Percentiles rank a stretch among this genome's conserved stretches.
Evolutionary conservation across 1,139 yeast species (phyloP).

Genomic region (Suhomyces bokatorum): DNA sequence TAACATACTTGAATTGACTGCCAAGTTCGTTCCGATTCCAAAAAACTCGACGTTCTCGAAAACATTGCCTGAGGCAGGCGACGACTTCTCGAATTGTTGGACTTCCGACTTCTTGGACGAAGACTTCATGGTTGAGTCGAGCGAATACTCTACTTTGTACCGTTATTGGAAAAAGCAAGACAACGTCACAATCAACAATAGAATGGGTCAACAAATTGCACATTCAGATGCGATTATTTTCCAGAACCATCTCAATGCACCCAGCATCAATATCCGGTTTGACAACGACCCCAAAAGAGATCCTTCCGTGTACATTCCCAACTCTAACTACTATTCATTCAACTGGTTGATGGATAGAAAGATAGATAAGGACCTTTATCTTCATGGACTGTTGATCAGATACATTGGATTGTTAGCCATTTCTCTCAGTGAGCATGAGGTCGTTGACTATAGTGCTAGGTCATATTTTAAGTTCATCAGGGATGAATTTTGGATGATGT

Average conservation of each 20-base stretch:
- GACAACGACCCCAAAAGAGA: conserved; percentile 33
- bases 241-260: conserved; percentile 36
- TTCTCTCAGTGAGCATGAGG: conserved; percentile 44
- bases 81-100: conserved; percentile 1
- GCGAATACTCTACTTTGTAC: conserved; percentile 31
- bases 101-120: conserved; percentile 9
- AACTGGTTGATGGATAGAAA: conserved; percentile 35
- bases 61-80: conserved; percentile 11
- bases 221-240: conserved; percentile 35
- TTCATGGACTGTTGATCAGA: conserved; percentile 42
- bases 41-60: conserved; percentile 19
- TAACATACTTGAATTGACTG: conserved; percentile 32
- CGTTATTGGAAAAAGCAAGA: conserved; percentile 42
- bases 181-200: conserved; percentile 32
- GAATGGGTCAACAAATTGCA: conserved; percentile 28
- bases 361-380: conserved; percentile 30
- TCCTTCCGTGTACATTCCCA: conserved; percentile 32
- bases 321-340: conserved; percentile 38
- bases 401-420: conserved; percentile 41
- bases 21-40: conserved; percentile 40
- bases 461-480: conserved; percentile 26
- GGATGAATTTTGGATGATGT: conserved; percentile 21
- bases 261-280: conserved; percentile 39
- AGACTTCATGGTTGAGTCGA: conserved; percentile 17
- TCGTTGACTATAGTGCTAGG: conserved; percentile 33